Conservation (phyloP, 805 yeast genomes). For the Clavispora vitiphila region DNA sequence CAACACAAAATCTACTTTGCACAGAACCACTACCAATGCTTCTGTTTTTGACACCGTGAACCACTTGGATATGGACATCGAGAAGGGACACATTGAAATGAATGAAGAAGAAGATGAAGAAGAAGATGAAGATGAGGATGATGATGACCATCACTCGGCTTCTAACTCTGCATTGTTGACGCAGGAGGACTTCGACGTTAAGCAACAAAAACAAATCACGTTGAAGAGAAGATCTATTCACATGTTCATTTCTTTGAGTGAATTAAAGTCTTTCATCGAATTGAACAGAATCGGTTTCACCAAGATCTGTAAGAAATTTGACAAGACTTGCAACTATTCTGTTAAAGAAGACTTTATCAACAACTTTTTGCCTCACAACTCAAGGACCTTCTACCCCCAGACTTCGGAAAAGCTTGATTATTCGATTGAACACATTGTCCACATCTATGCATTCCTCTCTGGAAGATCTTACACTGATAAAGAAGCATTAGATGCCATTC, state of each 20-base stretch:
- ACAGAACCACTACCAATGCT: slow-evolving; percentile 20
- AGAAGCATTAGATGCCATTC: slow-evolving; percentile 38
- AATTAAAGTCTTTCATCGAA: slow-evolving; percentile 76
- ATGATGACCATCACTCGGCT: slow-evolving; percentile 14
- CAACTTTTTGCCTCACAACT: slow-evolving; percentile 37
- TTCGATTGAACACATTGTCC: slow-evolving; percentile 49
- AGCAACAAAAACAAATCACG: slow-evolving; percentile 46
- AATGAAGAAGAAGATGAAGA: slow-evolving; percentile 31
- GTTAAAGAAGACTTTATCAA: slow-evolving; percentile 56
- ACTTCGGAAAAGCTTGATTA: slow-evolving; percentile 36
- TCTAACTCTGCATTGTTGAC: slow-evolving; percentile 25
- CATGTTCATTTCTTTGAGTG: slow-evolving; percentile 70
- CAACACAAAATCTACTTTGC: slow-evolving; percentile 16
- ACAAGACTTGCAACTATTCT: slow-evolving; percentile 66
- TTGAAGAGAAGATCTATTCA: slow-evolving; percentile 63
- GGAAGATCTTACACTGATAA: slow-evolving; percentile 35
- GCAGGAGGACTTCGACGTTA: slow-evolving; percentile 17
- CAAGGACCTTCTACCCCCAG: slow-evolving; percentile 51
- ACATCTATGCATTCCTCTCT: slow-evolving; percentile 46
- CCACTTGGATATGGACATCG: slow-evolving; percentile 24
- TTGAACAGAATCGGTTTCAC: slow-evolving; percentile 84
- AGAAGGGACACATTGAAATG: slow-evolving; percentile 18
- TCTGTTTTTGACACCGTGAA: slow-evolving; percentile 25
- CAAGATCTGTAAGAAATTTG: slow-evolving; percentile 88
- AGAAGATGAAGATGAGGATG: slow-evolving; percentile 24